Base-by-base conservation (phyloP, 352 stramenopile genomes). In the Pythium scleroteichum region DNA sequence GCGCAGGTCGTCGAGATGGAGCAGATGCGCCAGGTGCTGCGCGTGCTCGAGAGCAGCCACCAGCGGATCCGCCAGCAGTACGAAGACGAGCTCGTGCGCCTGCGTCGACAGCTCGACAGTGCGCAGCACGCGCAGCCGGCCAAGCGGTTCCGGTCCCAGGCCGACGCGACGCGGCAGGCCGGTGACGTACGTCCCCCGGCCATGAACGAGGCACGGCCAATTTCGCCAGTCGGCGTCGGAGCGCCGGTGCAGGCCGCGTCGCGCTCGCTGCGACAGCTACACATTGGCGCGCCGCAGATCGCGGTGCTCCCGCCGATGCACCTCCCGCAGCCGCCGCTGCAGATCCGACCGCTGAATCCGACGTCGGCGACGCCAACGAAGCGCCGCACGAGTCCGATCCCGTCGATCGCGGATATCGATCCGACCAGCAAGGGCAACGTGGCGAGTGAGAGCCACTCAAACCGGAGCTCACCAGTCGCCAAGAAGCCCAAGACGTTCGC, bases 1-100 rank as follows among this genome's bases (percentile, higher is more conserved):
- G 85, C 81, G 38, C 83, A 93, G 55, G 78, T 91, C 35, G 76
- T 87, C 20, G 83, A 93, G 59, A 91, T 93, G 83, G 81, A 93
- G 70, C 81, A 91, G 69, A 90, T 93, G 59, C 83, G 91, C 64
- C 81, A 91, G 67, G 85, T 79, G 42, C 74, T 93, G n/a, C 90
- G 90, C 72, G 78, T 74, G 24, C 68, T 93, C 8, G 83, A 93
- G 59, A 68, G 80, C 20, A 91, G 85, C 66, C 83, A 93, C 53
- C 81, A 79, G 26, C 80, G 83, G 27, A 74, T 93, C 33, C 83
- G 83, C 27, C 81, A 91, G 63, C 81, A 91, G 55, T 93, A 93
- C 60, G 83, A 93, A 51, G 83, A 93, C 35, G 83, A 93, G 46
- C 75, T 93, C 58, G 61, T 91, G 52, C 79, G 79, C 41, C 83